Evolutionary conservation across 23 red algal genomes (phyloP), one percentile per base, ranked within the genome.

Genomic region (Gracilaria domingensis): DNA sequence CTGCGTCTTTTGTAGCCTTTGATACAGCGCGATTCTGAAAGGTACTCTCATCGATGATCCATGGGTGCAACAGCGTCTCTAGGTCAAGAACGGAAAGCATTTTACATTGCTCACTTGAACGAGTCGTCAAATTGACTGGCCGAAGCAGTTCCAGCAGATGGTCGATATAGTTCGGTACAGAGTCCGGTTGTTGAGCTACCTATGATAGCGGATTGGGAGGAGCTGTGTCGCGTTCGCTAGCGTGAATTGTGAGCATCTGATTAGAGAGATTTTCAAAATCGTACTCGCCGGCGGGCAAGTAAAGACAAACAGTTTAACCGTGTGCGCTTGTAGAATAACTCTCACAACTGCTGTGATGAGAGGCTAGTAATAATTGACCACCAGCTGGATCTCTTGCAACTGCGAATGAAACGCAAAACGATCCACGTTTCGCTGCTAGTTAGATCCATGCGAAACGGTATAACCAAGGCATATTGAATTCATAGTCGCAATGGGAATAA

Each of bases 381-480:
- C 72, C 38, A 77, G 1, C 30, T 51, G 40, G 13, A 77, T 30
- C 39, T 77, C 72, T 8, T 5, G 12, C 6, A 25, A 45, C 4
- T 30, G 5, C 4, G 72, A 77, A 50, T 77, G 40, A 50, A 77
- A 77, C 12, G 42, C 72, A 50, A 30, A 77, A 2, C 72, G 38
- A 12, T 42, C 72, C 7, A 51, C 45, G 11, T 77, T 34, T 0
- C 23, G 20, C 7, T 77, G 38, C 21, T 3, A 26, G 18, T 56
- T 74, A 18, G 58, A 45, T 1, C 75, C 87, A 13, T 51, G 16
- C 2, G 35, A 45, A 51, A 81, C 42, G 30, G 74, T 80, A 57
- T 90, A 90, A 4, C 87, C 87, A n/a, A 79, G 75, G 24, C 72
- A 66, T 34, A 90, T 56, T 12, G 54, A 28, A 40, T 81, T 53